Evolutionary conservation across 2,329 filamentous ascomycete genomes (phyloP).

Genomic region (Fusarium sororula): DNA sequence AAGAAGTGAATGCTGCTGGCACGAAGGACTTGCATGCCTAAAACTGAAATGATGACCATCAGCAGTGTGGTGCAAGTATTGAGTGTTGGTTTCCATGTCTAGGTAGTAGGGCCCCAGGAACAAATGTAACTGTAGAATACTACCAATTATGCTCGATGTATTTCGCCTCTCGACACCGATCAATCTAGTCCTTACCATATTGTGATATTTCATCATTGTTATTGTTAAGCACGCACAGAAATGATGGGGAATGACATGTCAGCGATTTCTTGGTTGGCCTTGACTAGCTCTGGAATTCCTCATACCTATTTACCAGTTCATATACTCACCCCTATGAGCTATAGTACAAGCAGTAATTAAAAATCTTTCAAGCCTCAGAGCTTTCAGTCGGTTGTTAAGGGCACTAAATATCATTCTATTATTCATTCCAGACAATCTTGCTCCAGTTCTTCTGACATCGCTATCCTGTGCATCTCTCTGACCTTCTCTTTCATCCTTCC

Average conservation of each 20-base stretch:
- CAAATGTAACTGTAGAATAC: neutral
- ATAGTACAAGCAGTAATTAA: neutral
- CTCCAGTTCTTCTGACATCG: neutral
- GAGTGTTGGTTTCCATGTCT: neutral
- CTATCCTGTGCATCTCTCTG: neutral
- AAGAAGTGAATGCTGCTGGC: too few species aligned
- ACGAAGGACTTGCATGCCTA: neutral
- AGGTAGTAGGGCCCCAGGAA: too few species aligned
- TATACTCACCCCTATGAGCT: neutral
- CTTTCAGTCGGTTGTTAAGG: fast-evolving
- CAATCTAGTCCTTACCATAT: neutral
- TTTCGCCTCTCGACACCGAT: neutral
- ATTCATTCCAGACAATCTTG: neutral
- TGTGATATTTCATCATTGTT: too few species aligned
- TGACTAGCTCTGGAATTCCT: neutral
- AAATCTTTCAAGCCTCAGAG: too few species aligned
- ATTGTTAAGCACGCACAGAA: neutral
- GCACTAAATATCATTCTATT: too few species aligned
- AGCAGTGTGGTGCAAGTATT: neutral
- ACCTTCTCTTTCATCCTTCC: neutral
- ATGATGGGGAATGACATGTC: neutral
- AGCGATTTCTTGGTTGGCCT: too few species aligned
- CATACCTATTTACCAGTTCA: neutral
- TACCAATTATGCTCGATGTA: neutral
- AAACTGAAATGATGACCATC: neutral